These are phyloP conservation scores for Capronia coronata DNA, from an alignment of 2,329 filamentous ascomycete genomes.

Conservation along the genomic window DNA sequence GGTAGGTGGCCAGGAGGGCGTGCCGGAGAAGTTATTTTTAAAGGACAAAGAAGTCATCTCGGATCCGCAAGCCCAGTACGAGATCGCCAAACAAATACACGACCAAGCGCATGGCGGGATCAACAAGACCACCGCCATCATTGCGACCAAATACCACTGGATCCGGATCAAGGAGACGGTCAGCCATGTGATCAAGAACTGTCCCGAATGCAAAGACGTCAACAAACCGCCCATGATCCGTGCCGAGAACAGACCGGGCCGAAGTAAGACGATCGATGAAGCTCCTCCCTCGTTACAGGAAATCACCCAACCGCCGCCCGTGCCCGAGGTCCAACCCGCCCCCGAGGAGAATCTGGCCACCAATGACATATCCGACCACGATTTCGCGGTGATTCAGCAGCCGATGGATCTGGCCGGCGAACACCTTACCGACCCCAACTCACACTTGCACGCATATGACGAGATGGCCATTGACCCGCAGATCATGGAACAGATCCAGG, in stretches of 20 bases:
- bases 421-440: conserved; percentile 32
- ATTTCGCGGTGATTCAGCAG: conserved; percentile 23
- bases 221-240: conserved; percentile 49
- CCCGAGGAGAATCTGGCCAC: conserved; percentile 14
- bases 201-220: conserved; percentile 77
- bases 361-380: conserved; percentile 19
- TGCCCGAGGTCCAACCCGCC: conserved; percentile 9
- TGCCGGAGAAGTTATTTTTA: conserved; percentile 74
- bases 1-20: conserved; percentile 44
- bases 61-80: conserved; percentile 81
- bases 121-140: conserved; percentile 94
- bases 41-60: conserved; percentile 97
- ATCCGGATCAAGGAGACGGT: conserved; percentile 97
- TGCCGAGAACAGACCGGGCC: conserved; percentile 27
- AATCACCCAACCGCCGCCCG: not conserved
- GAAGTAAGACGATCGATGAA: conserved; percentile 28
- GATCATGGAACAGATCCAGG: conserved; percentile 50
- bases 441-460: conserved; percentile 39
- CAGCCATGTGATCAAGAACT: conserved; percentile 87
- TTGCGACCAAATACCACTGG: conserved; percentile 95
- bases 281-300: conserved; percentile 9
- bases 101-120: conserved; percentile 76
- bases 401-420: conserved; percentile 27
- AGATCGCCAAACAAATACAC: conserved; percentile 75
- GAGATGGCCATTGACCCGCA: conserved; percentile 56